A percentile compares a stretch with the other conserved stretches of the same genome.
Conservation (phyloP, 2,329 filamentous ascomycete genomes). For the Mollisiaceae sp. region DNA sequence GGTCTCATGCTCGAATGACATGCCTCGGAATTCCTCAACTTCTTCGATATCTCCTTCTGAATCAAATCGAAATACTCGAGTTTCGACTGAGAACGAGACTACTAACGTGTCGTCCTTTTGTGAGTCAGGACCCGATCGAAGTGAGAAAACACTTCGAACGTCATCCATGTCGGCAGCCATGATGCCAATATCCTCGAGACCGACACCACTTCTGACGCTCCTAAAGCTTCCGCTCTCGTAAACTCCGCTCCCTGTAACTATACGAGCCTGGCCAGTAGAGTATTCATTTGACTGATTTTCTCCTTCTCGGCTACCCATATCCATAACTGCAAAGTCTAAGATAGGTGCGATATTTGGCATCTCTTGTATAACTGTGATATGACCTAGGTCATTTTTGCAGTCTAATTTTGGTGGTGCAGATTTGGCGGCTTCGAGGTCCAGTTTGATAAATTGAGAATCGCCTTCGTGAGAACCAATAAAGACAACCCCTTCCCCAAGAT, state of each 20-base stretch:
- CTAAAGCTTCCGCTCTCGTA: slow-evolving; percentile 87
- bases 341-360: slow-evolving; percentile 88
- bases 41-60: slow-evolving; percentile 82
- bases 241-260: slow-evolving; percentile 91
- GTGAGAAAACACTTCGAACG: slow-evolving; percentile 74
- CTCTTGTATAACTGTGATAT: slow-evolving; percentile 68
- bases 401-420: slow-evolving; percentile 49
- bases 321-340: slow-evolving; percentile 94
- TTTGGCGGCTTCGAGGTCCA: slow-evolving; percentile 53
- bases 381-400: not conserved
- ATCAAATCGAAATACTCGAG: slow-evolving; percentile 80
- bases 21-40: slow-evolving; percentile 73
- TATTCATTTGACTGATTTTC: slow-evolving; percentile 86
- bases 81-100: slow-evolving; percentile 82
- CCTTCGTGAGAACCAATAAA: slow-evolving; percentile 94
- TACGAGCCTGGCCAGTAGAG: slow-evolving; percentile 90
- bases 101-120: slow-evolving; percentile 71
- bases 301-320: slow-evolving; percentile 84
- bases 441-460: slow-evolving; percentile 81
- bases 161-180: slow-evolving; percentile 80
- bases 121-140: slow-evolving; percentile 58
- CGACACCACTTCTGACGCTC: slow-evolving; percentile 92
- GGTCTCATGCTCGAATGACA: slow-evolving; percentile 73
- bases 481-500: slow-evolving; percentile 73
- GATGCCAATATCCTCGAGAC: slow-evolving; percentile 84